Evolutionary conservation across 1,139 yeast species (phyloP).

Genomic region (Sugiyamaella neomexicana): DNA sequence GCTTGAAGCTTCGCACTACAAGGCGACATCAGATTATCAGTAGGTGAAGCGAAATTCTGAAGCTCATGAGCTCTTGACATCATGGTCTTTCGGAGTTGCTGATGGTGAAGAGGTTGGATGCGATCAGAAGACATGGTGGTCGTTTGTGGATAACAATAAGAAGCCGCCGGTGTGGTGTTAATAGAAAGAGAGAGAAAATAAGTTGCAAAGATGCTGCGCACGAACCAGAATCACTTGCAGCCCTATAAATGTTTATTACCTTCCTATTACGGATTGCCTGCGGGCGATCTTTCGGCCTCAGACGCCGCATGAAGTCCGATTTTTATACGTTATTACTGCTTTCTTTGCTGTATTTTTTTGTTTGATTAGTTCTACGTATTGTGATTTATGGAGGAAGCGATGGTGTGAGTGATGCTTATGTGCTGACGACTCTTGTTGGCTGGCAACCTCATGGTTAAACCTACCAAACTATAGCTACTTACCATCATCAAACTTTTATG

Average conservation of each 20-base stretch:
- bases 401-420: no score
- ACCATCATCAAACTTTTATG: no score
- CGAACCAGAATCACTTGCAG: no score
- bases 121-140: conserved; percentile 2
- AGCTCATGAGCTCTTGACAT: conserved; percentile 17
- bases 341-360: no score
- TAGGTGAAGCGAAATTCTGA: conserved; percentile 53
- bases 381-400: no score
- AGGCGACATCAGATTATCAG: conserved; percentile 58
- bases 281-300: background rate
- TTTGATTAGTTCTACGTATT: no score
- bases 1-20: conserved; percentile 55
- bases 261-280: background rate
- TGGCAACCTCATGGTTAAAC: no score
- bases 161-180: background rate
- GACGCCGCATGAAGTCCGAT: background rate
- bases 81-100: conserved; percentile 11
- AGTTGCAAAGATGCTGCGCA: no score
- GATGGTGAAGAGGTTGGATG: conserved; percentile 18
- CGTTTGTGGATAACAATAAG: background rate
- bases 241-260: background rate
- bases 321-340: no score
- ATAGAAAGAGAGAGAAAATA: no score
- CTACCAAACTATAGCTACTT: no score
- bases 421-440: no score